phyloP scores from a whole-genome alignment of 371 early-diverging fungal genomes.

The Rhizopus stolonifer region DNA sequence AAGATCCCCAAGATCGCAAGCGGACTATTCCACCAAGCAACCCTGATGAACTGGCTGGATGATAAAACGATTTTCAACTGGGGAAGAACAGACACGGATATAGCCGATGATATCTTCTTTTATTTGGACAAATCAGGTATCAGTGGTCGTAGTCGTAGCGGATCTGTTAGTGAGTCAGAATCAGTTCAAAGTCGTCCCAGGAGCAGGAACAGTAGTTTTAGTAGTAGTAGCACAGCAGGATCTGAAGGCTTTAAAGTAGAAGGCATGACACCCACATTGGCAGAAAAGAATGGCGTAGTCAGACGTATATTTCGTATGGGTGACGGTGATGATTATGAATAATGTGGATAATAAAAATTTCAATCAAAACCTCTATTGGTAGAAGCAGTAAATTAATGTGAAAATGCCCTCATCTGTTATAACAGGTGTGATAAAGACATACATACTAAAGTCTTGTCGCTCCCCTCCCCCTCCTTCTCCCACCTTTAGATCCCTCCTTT shows the following conservation, averaged over 20 bases:
- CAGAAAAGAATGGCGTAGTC: too few species aligned
- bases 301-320: too few species aligned
- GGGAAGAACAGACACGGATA: constrained; percentile 50
- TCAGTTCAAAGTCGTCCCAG: constrained; percentile 5
- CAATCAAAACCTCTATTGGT: too few species aligned
- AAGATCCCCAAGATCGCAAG: constrained; percentile 38
- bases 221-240: constrained; percentile 18
- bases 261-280: constrained; percentile 40
- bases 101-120: constrained; percentile 55
- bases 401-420: too few species aligned
- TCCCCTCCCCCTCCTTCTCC: too few species aligned
- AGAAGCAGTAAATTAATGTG: too few species aligned
- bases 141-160: constrained; percentile 31
- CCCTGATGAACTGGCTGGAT: constrained; percentile 48
- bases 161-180: constrained; percentile 29
- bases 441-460: too few species aligned
- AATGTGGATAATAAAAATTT: too few species aligned
- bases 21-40: constrained; percentile 37
- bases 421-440: too few species aligned
- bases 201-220: constrained; percentile 29
- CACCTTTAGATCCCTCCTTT: too few species aligned
- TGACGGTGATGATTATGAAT: too few species aligned
- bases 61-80: constrained; percentile 60
- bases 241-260: constrained; percentile 47
- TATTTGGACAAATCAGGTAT: constrained; percentile 43